Evolutionary conservation across 176 grass and related monocot genomes (phyloP), one percentile per base, ranked within the genome.

Genomic region (Guadua angustifolia): DNA sequence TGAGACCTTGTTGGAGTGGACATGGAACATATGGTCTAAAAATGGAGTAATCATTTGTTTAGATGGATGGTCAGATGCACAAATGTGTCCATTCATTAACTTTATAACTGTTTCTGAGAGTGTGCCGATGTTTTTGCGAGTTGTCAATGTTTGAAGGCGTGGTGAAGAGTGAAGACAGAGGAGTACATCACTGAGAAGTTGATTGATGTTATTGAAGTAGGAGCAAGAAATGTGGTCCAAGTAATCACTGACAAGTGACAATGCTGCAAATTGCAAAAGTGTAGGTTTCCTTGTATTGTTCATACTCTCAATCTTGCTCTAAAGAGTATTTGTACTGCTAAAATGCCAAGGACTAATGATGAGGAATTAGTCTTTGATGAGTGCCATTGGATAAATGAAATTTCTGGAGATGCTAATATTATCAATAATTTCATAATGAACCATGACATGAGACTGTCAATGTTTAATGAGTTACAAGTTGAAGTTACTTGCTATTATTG

Each of bases 381-480:
- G 52, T 55, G 52, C 6, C 18, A 55, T 55, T 19, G 18, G 52
- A 55, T 55, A 55, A 55, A 6, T 55, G 0, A 55, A n/a, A 58
- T 22, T 74, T 9, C 33, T 55, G 1, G n/a, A 2, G 17, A 33
- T n/a, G 51, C 33, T 40, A 57, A 9, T 57, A 39, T 58, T 10
- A 75, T 75, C 32, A 58, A 57, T 51, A 58, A 75, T 22, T 57
- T 18, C 18, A 55, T 55, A 55, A 57, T 58, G 52, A 75, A 75
- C 11, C 51, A 75, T 40, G 2, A 19, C 5, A 75, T 57, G 73
- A 39, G 73, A 9, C 8, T 40, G 9, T 75, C 33, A 39, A n/a
- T 75, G 33, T 75, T 75, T 1, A 75, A 56, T 24, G 33, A 22
- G 19, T 75, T 57, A 33, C 33, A 56, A 22, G 9, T 1, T 75